A percentile compares a stretch with the other conserved stretches of the same genome.
Conservation (phyloP, 129 eudicot genomes). For the Solidago caesia region DNA sequence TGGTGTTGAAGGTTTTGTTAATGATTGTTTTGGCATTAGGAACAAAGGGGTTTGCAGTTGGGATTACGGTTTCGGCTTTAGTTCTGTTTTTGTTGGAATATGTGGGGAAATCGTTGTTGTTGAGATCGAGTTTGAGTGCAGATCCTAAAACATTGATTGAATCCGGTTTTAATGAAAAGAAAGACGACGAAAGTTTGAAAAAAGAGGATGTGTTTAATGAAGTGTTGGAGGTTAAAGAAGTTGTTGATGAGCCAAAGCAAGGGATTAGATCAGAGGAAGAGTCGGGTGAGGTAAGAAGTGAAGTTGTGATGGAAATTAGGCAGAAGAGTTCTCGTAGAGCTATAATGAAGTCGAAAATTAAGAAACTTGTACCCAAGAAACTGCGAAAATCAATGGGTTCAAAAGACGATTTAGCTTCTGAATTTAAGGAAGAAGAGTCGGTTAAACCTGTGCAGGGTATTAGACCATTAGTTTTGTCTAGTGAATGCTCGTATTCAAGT, state of each 20-base stretch:
- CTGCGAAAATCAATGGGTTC: conserved; percentile 31
- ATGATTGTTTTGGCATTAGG: conserved; percentile 58
- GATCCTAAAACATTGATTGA: conserved; percentile 21
- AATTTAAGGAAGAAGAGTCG: conserved; percentile 15
- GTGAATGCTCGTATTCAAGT: conserved; percentile 24
- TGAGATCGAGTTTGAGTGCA: conserved; percentile 29
- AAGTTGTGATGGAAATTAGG: conserved; percentile 29
- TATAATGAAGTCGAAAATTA: conserved; percentile 52
- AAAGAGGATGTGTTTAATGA: conserved; percentile 7
- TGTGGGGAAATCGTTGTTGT: conserved; percentile 34
- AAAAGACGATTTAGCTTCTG: conserved; percentile 20
- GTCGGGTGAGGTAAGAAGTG: conserved; percentile 32
- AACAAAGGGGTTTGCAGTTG: conserved; percentile 49
- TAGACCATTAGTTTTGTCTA: conserved; percentile 22
- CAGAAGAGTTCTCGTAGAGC: conserved; percentile 34
- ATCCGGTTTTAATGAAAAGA: not conserved
- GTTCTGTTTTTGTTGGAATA: conserved; percentile 49
- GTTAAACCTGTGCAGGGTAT: conserved; percentile 13
- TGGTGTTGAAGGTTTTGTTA: conserved; percentile 47
- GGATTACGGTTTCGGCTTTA: conserved; percentile 61
- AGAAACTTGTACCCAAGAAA: conserved; percentile 58
- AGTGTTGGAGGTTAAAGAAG: conserved; percentile 30
- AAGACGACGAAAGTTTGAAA: not conserved
- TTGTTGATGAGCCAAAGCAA: conserved; percentile 9
- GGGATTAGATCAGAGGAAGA: conserved; percentile 37